Percentiles rank a stretch among this genome's conserved stretches.
These are phyloP conservation scores for Asparagopsis taxiformis DNA, from an alignment of 31 red algal genomes.

Conservation along the genomic window DNA sequence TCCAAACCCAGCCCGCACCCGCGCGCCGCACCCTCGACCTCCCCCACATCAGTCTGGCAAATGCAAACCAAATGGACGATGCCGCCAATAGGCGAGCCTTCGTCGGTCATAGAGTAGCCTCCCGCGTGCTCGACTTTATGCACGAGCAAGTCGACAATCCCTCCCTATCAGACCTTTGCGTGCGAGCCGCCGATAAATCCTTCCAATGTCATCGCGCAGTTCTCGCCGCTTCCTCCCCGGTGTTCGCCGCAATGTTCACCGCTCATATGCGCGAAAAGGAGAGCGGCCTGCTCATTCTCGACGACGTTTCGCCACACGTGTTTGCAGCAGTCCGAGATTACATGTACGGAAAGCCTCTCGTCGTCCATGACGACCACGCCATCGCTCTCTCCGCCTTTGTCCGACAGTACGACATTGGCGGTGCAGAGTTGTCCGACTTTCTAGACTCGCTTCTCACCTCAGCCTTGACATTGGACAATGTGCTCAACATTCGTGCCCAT, in stretches of 20 bases:
- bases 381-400: constrained; percentile 18
- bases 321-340: constrained; percentile 7
- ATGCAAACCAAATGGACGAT: no score
- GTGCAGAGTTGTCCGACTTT: constrained; percentile 1
- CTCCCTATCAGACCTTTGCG: neutral
- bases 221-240: constrained; percentile 26
- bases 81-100: no score
- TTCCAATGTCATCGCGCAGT: constrained; percentile 27
- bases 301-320: constrained; percentile 4
- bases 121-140: no score
- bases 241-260: constrained; percentile 26
- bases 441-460: constrained; percentile 19
- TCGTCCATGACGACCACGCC: neutral
- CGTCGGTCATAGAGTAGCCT: no score
- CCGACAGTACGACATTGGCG: constrained; percentile 14
- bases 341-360: constrained; percentile 10
- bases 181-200: neutral
- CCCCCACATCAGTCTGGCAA: no score
- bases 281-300: neutral
- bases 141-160: no score
- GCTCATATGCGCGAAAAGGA: constrained; percentile 9
- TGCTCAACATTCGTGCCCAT: constrained; percentile 2
- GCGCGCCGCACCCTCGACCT: no score
- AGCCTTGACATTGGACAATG: constrained; percentile 12
- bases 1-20: no score